These are phyloP conservation scores for Penicillium verrucosum DNA, from an alignment of 2,329 filamentous ascomycete species.

Conservation along the genomic window DNA sequence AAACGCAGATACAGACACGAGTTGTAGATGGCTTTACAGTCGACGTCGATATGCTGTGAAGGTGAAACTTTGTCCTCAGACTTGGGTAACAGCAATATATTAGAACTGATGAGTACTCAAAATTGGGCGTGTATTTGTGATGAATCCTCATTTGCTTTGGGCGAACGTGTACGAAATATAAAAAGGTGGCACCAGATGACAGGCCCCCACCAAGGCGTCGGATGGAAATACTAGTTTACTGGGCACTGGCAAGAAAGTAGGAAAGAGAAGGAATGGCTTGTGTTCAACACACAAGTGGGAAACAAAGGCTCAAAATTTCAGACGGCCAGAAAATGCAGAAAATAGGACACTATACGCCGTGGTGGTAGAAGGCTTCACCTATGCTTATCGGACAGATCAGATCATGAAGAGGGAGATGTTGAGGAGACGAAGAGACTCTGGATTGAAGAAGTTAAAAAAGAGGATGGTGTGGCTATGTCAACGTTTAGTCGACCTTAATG, in stretches of 20 bases:
- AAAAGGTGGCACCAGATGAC: neutral
- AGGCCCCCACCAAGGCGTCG: neutral
- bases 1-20: neutral
- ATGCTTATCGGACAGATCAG: conserved; percentile 21
- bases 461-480: neutral
- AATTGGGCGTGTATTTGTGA: neutral
- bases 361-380: conserved; percentile 16
- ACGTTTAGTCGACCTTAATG: conserved; percentile 34
- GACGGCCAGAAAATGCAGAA: conserved; percentile 9
- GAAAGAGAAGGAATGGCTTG: neutral
- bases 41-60: neutral
- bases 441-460: neutral
- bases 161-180: neutral
- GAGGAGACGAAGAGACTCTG: neutral
- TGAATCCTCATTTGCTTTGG: neutral
- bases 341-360: conserved; percentile 20
- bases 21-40: neutral
- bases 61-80: neutral
- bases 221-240: neutral
- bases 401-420: conserved; percentile 6
- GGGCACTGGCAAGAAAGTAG: neutral
- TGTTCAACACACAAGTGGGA: neutral
- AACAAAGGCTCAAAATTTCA: neutral
- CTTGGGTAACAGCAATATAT: neutral
- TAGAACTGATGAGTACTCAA: neutral